Evolutionary conservation across 495 filamentous ascomycete genomes (phyloP).

Genomic region (Neohortaea acidophila): DNA sequence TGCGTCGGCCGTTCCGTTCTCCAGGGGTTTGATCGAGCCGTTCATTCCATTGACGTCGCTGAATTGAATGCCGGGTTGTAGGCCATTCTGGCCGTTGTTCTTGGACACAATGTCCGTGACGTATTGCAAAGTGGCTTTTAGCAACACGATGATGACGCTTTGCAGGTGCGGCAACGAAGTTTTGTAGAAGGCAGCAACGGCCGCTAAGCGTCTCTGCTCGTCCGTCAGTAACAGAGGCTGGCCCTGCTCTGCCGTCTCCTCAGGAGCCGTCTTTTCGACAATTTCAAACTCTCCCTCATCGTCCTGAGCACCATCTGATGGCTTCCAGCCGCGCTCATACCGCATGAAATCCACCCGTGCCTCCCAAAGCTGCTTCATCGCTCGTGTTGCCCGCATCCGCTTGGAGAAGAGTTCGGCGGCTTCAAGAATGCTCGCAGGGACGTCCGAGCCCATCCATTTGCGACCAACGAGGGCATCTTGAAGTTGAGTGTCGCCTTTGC

Average conservation of each 20-base stretch:
- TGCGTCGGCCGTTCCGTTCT: slow-evolving; percentile 17
- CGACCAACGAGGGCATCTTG: slow-evolving; percentile 64
- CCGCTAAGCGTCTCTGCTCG: slow-evolving; percentile 25
- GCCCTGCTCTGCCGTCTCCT: slow-evolving; percentile 14
- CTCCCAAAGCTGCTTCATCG: slow-evolving; percentile 87
- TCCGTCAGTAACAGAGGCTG: slow-evolving; percentile 6
- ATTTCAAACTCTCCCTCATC: slow-evolving; percentile 16
- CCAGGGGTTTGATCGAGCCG: slow-evolving; percentile 14
- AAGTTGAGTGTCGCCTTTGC: slow-evolving; percentile 61
- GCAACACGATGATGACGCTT: slow-evolving; percentile 81
- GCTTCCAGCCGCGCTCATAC: slow-evolving; percentile 70
- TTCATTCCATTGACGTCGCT: slow-evolving; percentile 23
- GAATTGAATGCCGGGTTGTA: slow-evolving; percentile 27
- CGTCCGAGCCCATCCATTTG: slow-evolving; percentile 79
- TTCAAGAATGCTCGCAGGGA: slow-evolving; percentile 83
- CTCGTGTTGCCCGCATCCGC: slow-evolving; percentile 75
- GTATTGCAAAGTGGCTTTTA: slow-evolving; percentile 72
- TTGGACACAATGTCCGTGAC: slow-evolving; percentile 52
- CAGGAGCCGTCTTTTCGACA: slow-evolving; percentile 1
- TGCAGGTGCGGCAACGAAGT: slow-evolving; percentile 69
- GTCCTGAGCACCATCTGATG: slow-evolving; percentile 15
- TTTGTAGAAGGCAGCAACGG: slow-evolving; percentile 68
- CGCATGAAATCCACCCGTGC: slow-evolving; percentile 81
- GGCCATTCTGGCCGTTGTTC: slow-evolving; percentile 33
- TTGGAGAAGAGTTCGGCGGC: slow-evolving; percentile 85